Percentiles rank a stretch among this genome's conserved stretches.
Conservation (phyloP, 148 eudicot genomes). For the Amaranthus hypochondriacus region DNA sequence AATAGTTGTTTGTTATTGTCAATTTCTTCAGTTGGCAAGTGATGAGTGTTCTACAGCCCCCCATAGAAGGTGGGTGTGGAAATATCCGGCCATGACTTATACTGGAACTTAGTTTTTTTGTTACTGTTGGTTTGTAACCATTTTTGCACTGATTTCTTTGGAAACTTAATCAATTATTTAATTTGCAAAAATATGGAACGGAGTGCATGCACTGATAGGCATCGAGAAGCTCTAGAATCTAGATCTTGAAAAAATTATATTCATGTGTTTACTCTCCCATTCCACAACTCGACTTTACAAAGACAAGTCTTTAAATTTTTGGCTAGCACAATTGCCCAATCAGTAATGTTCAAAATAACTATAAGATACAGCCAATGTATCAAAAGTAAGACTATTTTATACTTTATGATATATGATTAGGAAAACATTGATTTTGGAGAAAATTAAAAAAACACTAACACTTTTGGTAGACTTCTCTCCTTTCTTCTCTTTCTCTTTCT, state of each 20-base stretch:
- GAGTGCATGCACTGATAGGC: too few relatives aligned
- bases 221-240: not conserved
- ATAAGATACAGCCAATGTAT: not conserved
- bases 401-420: not conserved
- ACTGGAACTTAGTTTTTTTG: too few relatives aligned
- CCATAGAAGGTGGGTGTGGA: too few relatives aligned
- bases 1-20: too few relatives aligned
- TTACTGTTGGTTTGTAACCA: too few relatives aligned
- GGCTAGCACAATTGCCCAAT: not conserved
- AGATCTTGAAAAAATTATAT: not conserved
- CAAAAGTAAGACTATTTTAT: not conserved
- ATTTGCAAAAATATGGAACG: too few relatives aligned
- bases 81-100: too few relatives aligned
- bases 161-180: too few relatives aligned
- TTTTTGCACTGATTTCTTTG: too few relatives aligned
- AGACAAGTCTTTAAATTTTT: not conserved
- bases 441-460: constrained; percentile 22
- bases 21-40: too few relatives aligned
- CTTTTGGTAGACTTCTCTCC: constrained; percentile 30
- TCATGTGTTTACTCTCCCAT: not conserved
- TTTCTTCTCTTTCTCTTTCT: constrained; percentile 28
- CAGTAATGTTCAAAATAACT: not conserved
- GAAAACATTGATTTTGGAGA: not conserved
- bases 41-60: too few relatives aligned
- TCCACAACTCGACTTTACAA: not conserved